Evolutionary conservation across 1,284 basidiomycete species (phyloP), one percentile per base, ranked within the genome.

Genomic region (Amylostereum areolatum): DNA sequence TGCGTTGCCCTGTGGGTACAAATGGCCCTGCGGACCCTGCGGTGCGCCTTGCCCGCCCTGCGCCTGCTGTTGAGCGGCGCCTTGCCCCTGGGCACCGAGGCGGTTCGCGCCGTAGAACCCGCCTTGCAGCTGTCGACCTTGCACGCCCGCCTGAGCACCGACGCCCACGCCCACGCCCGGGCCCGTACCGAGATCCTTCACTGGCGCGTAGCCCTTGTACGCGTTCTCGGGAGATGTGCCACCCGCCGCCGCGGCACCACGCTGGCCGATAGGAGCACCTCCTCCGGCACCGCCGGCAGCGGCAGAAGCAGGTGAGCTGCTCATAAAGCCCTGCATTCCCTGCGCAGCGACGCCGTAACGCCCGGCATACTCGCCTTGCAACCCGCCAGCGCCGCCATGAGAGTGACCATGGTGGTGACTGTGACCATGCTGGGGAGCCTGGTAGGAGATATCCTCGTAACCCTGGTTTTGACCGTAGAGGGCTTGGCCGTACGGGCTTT

Each of bases 261-360:
- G 62, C 62, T 81, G 69, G 47, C 69, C 67, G 32, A 75, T 65
- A 29, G 69, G 71, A 18, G 18, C 18, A 18, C 18, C 18, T 18
- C 18, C 18, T 18, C 34, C 34, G 10, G 74, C 72, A 25, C 72
- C 74, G 4, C 75, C 72, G 0, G 73, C 65, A 0, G 71, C 59
- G 10, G 65, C 65, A 7, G 62, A 70, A 12, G 72, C 69, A 57
- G 82, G 80, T 25, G 77, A 74, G 9, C 84, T 74, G 12, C 80
- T 77, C 76, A 85, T 84, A 62, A 85, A 85, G 37, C 80, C 78
- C 62, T 86, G 83, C 64, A 83, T 81, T 11, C 74, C 73, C 54
- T 81, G 79, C 58, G 68, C 70, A 39, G 80, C 80, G 56, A 87
- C 87, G 56, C 74, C 72, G 56, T 87, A 87, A 18, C 18, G 18